Evolutionary conservation across 768 basidiomycete genomes (phyloP), one percentile per base, ranked within the genome.

Genomic region (Xerocomellus dryophilus): DNA sequence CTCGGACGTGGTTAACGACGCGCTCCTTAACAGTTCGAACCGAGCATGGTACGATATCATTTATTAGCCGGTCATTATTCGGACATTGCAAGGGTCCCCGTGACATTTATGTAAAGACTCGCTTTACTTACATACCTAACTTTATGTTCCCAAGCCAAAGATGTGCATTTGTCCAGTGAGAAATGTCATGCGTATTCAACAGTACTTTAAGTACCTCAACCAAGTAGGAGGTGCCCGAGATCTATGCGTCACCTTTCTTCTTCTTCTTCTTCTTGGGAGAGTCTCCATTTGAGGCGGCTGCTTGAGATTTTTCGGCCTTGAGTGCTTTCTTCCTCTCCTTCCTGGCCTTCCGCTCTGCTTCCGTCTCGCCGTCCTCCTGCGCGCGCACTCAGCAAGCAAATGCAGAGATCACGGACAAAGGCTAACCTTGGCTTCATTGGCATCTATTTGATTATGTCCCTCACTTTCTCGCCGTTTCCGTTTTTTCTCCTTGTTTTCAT

Each of bases 271-370:
- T 78, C 66, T 74, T 73, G 11, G 77, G 71, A 14, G 76, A 72
- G 46, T 75, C 76, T 10, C 74, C 77, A 17, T 74, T 73, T 10
- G 32, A 4, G 14, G 76, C 78, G 4, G 70, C 74, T 14, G 65
- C 74, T 40, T 77, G 78, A 20, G 79, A 78, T 36, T 92, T 92
- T 66, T 86, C 86, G 15, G 86, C 90, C 68, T 90, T 90, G 60
- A 77, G 76, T 2, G 86, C 88, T 74, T 85, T 85, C 72, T 85
- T 91, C 66, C 76, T 79, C 29, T 85, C 89, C 70, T 95, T 93
- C 58, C 82, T 79, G 34, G 85, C 88, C 72, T 92, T 93, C 54
- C 83, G 81, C 70, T 93, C 89, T 57, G 86, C 88, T 71, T 90
- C 87, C 27, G 89, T 89, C 75, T 93, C 90, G 46, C 77, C 81